Evolutionary conservation across 2,329 filamentous ascomycete genomes (phyloP), one percentile per base, ranked within the genome.

Genomic region (Plectosphaerella plurivora): DNA sequence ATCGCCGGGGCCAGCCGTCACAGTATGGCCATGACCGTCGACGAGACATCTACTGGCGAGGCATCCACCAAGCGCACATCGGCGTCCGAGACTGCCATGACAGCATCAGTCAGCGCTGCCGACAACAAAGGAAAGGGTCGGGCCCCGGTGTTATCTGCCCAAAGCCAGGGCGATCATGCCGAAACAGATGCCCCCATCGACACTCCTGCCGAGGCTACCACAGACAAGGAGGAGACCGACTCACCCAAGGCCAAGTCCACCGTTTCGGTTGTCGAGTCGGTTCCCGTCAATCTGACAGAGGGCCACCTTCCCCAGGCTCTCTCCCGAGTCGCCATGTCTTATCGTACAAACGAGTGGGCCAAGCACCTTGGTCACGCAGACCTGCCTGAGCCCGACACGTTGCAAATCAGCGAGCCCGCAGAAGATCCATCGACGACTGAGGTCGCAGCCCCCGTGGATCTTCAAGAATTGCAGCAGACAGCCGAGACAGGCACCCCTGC

Each of bases 301-400:
- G 82, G 84, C 4, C 77, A 77, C 11, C 77, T 96, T 10, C 89
- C 89, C 1, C 73, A 77, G n/a, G 82, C 83, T 12, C 69, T 91
- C 35, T 94, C 91, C 1, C 86, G 83, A 55, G 81, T 96, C 9
- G 87, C 91, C 2, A 75, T 90, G 65, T 89, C 88, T 0, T 96
- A 94, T 64, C 83, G 93, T 53, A 97, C 91, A 2, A 96, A 96
- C 58, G 93, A 97, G 70, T 97, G 93, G 93, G 91, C 91, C 0
- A 97, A 96, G 67, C 91, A 96, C 66, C 76, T 96, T 11, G 84
- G 85, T 57, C 74, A 81, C 42, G 91, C 93, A 7, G 92, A 97
- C 15, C 72, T 74, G 5, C 91, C 91, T 1, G 80, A 84, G 47
- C 68, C 79, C 1, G 86, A 90, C 8, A 79, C 83, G 2, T 66